Evolutionary conservation across 2,329 filamentous ascomycete genomes (phyloP).

Genomic region (Botryotinia globosa): DNA sequence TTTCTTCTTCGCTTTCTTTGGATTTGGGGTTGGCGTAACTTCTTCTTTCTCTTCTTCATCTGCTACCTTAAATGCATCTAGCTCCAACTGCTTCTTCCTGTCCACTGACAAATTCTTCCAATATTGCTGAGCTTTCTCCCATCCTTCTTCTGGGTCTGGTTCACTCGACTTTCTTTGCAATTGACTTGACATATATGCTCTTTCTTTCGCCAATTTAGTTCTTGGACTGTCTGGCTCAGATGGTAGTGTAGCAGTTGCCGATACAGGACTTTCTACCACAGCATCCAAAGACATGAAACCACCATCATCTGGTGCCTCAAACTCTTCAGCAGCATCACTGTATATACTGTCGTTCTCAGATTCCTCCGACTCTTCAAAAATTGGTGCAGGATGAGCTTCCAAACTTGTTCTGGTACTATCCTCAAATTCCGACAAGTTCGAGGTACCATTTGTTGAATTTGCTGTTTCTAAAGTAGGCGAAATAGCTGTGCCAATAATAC

Average conservation of each 20-base stretch:
- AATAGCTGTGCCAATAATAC: constrained; percentile 25
- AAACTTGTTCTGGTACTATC: constrained; percentile 39
- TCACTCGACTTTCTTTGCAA: constrained; percentile 28
- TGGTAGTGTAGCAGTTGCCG: constrained; percentile 28
- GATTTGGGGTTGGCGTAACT: constrained; percentile 37
- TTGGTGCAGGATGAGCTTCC: constrained; percentile 38
- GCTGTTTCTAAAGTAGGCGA: constrained; percentile 18
- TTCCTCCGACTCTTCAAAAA: constrained; percentile 40
- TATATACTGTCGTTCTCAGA: constrained; percentile 60
- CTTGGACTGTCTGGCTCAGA: constrained; percentile 35
- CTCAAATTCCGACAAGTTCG: constrained; percentile 22
- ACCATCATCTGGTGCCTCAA: constrained; percentile 55
- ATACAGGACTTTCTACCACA: constrained; percentile 58
- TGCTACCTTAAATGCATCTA: constrained; percentile 48
- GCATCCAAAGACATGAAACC: constrained; percentile 74
- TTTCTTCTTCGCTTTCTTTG: constrained; percentile 31
- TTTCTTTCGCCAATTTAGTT: constrained; percentile 30
- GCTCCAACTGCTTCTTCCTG: constrained; percentile 57
- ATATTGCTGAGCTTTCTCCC: constrained; percentile 66
- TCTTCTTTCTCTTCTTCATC: constrained; percentile 46
- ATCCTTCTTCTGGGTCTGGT: constrained; percentile 40
- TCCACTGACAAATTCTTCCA: constrained; percentile 65
- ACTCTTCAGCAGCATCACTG: constrained; percentile 74
- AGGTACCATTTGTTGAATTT: constrained; percentile 7
- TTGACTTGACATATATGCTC: constrained; percentile 28